These are phyloP conservation scores for Tetrahymena elliotti DNA, from an alignment of 73 alveolate species.

Conservation along the genomic window DNA sequence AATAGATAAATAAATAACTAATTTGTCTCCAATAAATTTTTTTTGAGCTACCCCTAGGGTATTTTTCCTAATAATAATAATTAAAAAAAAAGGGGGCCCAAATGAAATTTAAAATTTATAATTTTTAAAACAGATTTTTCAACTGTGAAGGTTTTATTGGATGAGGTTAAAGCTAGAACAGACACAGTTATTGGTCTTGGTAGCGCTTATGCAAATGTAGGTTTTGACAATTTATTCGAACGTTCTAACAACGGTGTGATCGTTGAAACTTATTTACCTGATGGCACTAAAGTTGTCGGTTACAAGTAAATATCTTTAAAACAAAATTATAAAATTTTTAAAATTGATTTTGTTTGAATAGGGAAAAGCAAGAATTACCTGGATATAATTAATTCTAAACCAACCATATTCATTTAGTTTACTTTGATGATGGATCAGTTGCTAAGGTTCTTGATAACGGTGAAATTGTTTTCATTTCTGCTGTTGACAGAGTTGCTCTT, in stretches of 20 bases:
- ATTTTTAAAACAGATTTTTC: conserved; percentile 8
- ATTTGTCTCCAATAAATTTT: too few species aligned
- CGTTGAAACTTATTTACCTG: conserved; percentile 47
- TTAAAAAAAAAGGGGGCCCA: background rate
- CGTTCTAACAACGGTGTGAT: conserved; percentile 49
- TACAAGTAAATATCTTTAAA: background rate
- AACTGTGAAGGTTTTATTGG: conserved; percentile 15
- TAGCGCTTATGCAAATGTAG: conserved; percentile 35
- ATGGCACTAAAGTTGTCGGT: conserved; percentile 44
- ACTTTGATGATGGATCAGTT: conserved; percentile 55
- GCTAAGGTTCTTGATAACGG: conserved; percentile 49
- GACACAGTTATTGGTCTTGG: conserved; percentile 32
- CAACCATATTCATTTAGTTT: conserved; percentile 41
- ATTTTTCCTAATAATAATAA: background rate
- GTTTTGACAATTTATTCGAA: conserved; percentile 30
- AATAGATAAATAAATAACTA: too few species aligned
- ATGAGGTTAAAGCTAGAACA: conserved; percentile 29
- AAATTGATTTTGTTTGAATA: background rate
- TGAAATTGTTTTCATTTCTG: conserved; percentile 44
- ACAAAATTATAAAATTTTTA: background rate
- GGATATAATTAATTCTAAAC: conserved; percentile 19
- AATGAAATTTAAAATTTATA: background rate
- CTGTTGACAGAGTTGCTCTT: conserved; percentile 50
- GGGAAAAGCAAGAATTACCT: conserved; percentile 23
- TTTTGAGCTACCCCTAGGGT: too few species aligned